phyloP scores from a whole-genome alignment of 164 flowering plant genomes.

The Tinospora cordifolia region DNA sequence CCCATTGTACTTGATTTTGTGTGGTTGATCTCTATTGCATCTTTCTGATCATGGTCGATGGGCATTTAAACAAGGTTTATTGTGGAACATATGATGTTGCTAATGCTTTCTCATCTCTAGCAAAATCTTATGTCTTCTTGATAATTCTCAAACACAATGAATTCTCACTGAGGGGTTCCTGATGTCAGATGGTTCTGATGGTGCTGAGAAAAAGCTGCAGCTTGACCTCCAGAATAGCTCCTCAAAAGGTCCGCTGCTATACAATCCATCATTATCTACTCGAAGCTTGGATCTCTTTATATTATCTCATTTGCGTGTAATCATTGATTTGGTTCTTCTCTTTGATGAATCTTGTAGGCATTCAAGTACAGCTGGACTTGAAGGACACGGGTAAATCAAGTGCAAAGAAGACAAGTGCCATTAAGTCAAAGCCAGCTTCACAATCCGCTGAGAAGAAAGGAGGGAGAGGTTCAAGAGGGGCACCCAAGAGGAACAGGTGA shows the following conservation, averaged over 20 bases:
- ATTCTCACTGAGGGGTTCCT: slow-evolving; percentile 1
- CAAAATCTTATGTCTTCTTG: neutral
- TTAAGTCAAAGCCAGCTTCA: slow-evolving; percentile 46
- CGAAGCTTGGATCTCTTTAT: neutral
- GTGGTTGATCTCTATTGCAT: too few relatives aligned
- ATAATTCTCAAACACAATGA: neutral
- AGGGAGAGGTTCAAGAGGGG: slow-evolving; percentile 44
- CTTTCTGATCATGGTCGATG: too few relatives aligned
- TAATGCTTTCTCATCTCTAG: neutral
- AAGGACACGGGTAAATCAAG: slow-evolving; percentile 45
- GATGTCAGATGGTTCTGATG: slow-evolving; percentile 32
- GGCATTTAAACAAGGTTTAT: neutral
- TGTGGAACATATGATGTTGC: neutral
- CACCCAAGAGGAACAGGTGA: slow-evolving; percentile 68
- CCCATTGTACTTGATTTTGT: neutral
- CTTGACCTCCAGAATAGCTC: slow-evolving; percentile 50
- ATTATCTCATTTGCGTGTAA: too few relatives aligned
- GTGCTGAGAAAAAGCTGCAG: slow-evolving; percentile 44
- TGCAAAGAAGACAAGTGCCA: slow-evolving; percentile 42
- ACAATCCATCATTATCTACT: neutral
- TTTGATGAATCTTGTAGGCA: slow-evolving; percentile 30
- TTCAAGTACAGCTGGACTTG: slow-evolving; percentile 65
- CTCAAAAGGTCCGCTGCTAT: slow-evolving; percentile 45
- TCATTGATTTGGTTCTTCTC: neutral
- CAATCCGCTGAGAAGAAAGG: slow-evolving; percentile 32